Evolutionary conservation across 768 basidiomycete species (phyloP), one percentile per base, ranked within the genome.

Genomic region (Pulveroboletus sp.): DNA sequence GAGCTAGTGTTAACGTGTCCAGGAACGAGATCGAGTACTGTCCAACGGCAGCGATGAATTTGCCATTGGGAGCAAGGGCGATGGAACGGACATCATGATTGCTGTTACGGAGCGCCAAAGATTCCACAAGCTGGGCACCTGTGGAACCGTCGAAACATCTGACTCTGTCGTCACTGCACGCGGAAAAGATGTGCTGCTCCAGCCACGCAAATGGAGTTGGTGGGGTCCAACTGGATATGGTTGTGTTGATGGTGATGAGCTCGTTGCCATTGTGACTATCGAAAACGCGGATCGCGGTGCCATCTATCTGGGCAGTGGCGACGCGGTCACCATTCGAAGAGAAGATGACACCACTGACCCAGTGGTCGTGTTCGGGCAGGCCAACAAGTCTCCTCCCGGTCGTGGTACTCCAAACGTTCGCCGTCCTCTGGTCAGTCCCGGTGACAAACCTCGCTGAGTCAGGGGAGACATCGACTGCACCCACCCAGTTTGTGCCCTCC

Each of bases 191-290:
- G 15, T 27, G 26, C 39, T 27, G 14, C 8, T 15, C 15, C 6
- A 26, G 27, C 39, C 39, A 40, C 1, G 39, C 26, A 5, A 40
- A 8, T 9, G 24, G 24, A n/a, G 26, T 8, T 14, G 1, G 15
- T 1, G 3, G 6, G 5, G 3, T 1, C 6, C 15, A 15, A 2
- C 7, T 2, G 5, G 33, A 15, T 6, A n/a, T 8, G 15, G 15
- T 35, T 21, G 2, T 21, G 21, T 21, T 21, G 21, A 21, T 21
- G 21, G 21, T 21, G 21, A 21, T 21, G 4, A 21, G 21, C 21
- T 21, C 4, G 21, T 21, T 21, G 21, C 21, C 21, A 21, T 21
- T 21, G 21, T 21, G 21, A 21, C 21, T 21, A 21, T 21, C 21
- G 21, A 21, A 21, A 21, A 21, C 21, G 21, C 21, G 21, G 21